Percentiles rank a stretch among this genome's conserved stretches.
Conservation (phyloP, 78 protist species). For the Pelomyxa schiedti region DNA sequence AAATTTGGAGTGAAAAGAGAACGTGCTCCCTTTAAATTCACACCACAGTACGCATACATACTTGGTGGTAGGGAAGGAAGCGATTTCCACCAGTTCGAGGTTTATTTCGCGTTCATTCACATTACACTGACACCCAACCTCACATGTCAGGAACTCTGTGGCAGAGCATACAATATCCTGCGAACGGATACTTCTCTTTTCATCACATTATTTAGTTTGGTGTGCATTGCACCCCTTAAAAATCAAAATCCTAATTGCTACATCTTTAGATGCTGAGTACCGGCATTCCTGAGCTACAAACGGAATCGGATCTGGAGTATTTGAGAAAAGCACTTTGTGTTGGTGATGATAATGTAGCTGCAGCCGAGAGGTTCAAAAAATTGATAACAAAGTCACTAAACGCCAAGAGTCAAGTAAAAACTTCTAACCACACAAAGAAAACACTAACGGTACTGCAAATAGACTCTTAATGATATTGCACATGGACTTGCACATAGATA, state of each 20-base stretch:
- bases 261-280: conserved; percentile 71
- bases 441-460: no score
- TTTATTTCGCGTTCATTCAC: neutral
- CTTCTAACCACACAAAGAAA: no score
- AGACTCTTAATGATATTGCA: no score
- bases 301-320: conserved; percentile 53
- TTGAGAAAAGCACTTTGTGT: conserved; percentile 36
- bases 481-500: no score
- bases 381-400: conserved; percentile 35
- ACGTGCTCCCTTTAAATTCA: conserved; percentile 92
- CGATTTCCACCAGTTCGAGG: conserved; percentile 39
- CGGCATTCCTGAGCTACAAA: conserved; percentile 87
- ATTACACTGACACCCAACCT: neutral
- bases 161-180: conserved; percentile 69
- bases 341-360: conserved; percentile 62
- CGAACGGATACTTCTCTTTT: conserved; percentile 63
- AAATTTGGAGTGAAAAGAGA: conserved; percentile 55
- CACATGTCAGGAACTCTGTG: conserved; percentile 19
- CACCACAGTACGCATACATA: conserved; percentile 68
- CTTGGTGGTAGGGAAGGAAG: conserved; percentile 50
- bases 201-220: conserved; percentile 61
- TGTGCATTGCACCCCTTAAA: neutral
- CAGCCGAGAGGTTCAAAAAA: conserved; percentile 30
- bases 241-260: no score
- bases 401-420: conserved; percentile 4